phyloP scores from a whole-genome alignment of 306 rosid species.

The Cicer bijugum region DNA sequence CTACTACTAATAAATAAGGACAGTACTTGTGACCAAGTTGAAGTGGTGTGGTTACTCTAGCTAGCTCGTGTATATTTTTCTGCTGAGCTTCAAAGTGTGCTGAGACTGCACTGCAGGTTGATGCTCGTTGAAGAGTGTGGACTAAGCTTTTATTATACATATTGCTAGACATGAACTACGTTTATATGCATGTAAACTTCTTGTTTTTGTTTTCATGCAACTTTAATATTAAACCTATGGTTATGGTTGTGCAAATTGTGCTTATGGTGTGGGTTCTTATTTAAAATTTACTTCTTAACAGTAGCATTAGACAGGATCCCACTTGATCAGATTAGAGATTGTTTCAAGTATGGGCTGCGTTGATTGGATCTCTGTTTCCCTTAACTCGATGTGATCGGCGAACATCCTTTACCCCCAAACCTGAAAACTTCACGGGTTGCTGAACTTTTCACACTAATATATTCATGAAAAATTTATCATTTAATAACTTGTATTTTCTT shows the following conservation, averaged over 20 bases:
- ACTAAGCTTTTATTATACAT: constrained; percentile 27
- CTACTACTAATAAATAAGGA: constrained; percentile 36
- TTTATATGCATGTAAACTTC: constrained; percentile 38
- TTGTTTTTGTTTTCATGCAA: constrained; percentile 35
- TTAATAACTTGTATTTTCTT: too few species aligned
- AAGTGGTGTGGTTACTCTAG: constrained; percentile 40
- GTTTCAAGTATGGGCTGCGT: neutral
- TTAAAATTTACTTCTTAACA: neutral
- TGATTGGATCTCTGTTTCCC: neutral
- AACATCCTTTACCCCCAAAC: neutral
- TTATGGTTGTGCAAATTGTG: constrained; percentile 32
- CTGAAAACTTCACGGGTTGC: too few species aligned
- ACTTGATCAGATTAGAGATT: neutral
- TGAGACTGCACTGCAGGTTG: constrained; percentile 12
- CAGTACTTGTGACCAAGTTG: constrained; percentile 26
- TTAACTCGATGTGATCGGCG: neutral
- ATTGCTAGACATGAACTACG: constrained; percentile 35
- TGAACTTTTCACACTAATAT: too few species aligned
- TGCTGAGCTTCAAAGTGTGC: constrained; percentile 23
- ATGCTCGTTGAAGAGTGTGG: constrained; percentile 38
- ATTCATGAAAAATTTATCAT: too few species aligned
- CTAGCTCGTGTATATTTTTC: constrained; percentile 27
- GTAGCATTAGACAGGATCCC: neutral
- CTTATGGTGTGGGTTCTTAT: neutral
- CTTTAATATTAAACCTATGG: constrained; percentile 38